Percentiles rank a stretch among this genome's conserved stretches.
Conservation (phyloP, 192 early-diverging fungal genomes). For the Anaeromyces robustus region DNA sequence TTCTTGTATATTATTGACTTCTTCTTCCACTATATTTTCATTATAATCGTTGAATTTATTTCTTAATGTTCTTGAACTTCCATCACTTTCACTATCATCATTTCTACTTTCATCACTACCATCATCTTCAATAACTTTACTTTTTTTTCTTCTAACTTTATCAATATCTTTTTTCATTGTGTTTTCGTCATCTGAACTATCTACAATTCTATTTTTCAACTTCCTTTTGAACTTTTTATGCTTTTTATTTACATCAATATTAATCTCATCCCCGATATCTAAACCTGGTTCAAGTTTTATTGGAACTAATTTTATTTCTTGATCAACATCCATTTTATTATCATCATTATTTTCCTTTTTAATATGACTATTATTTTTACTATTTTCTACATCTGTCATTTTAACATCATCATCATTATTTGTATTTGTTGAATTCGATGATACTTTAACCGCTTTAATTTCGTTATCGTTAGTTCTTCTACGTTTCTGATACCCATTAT, state of each 20-base stretch:
- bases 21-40: background rate
- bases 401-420: background rate
- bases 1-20: background rate
- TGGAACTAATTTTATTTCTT: background rate
- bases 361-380: background rate
- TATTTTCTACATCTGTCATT: background rate
- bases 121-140: background rate
- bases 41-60: too few relatives aligned
- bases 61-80: too few relatives aligned
- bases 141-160: background rate
- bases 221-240: background rate
- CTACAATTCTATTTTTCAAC: background rate
- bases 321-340: background rate
- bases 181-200: background rate
- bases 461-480: background rate
- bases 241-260: background rate
- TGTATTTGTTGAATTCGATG: background rate
- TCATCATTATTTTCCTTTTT: background rate
- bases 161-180: background rate
- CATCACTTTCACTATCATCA: slow-evolving; percentile 1
- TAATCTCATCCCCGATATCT: background rate
- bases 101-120: slow-evolving; percentile 2
- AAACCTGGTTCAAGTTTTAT: background rate
- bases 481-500: too few relatives aligned
- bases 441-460: background rate